Base-by-base conservation (phyloP, 2,329 filamentous ascomycete genomes). In the Paradendryphiella salina region DNA sequence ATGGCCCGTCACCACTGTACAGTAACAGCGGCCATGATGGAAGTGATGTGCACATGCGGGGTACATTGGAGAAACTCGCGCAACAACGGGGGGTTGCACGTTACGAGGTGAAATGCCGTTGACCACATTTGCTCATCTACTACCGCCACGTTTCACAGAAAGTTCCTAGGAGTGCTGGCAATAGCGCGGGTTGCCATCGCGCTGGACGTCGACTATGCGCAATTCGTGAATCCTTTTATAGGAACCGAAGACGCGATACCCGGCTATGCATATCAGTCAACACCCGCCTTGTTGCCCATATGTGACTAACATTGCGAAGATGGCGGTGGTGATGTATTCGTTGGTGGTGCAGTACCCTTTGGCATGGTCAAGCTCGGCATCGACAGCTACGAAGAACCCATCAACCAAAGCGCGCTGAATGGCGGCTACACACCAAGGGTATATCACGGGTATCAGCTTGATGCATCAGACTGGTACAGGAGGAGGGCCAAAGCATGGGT, bases 141-240 rank as follows among this genome's bases (percentile, higher is more conserved):
- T 2, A n/a, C 14, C 42, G 46, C 35, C 1, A 45, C 45, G 36
- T 17, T 46, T 1, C 23, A 10, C 14, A 39, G 42, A 21, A 33
- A 15, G 15, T 5, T 46, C 14, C 11, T 46, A n/a, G 13, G 3
- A 6, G 21, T 52, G 28, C 17, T 59, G 10, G 34, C 31, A n/a
- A 42, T 38, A 4, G 8, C 36, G 11, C 18, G 15, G 18, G 5
- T 31, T 29, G 50, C 40, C 6, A 4, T 17, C 11, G 56, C 61
- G 14, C 60, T 68, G n/a, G 48, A 56, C 34, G 52, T 63, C 10
- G 69, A 72, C 23, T 71, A 67, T 38, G 43, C 68, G 20, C 64
- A 69, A 42, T 73, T 64, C 26, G 77, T 79, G 7, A 77, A 79
- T 49, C 70, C 75, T 1, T 73, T 79, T 36, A 78, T 79, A 15